Evolutionary conservation across 192 early-diverging fungal genomes (phyloP).

Genomic region (Coemansia umbellata): DNA sequence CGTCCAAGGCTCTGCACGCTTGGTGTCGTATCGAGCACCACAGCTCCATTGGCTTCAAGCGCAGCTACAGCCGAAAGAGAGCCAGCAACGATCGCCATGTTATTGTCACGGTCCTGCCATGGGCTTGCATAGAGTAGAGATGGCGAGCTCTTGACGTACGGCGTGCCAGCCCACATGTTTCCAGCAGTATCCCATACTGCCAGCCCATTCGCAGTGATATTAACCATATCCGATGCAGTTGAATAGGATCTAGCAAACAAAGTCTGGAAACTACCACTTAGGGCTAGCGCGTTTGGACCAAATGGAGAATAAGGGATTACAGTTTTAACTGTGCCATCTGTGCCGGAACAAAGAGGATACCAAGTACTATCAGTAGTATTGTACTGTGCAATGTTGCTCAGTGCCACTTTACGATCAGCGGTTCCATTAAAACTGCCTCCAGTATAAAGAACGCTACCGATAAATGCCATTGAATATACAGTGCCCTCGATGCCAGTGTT

Average conservation of each 20-base stretch:
- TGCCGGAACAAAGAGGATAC: constrained; percentile 42
- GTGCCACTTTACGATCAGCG: constrained; percentile 11
- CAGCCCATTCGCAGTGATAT: constrained; percentile 11
- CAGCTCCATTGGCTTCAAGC: constrained; percentile 30
- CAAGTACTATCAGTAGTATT: constrained; percentile 39
- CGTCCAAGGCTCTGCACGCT: constrained; percentile 28
- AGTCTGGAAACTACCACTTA: constrained; percentile 26
- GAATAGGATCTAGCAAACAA: constrained; percentile 3
- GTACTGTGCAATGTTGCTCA: constrained; percentile 39
- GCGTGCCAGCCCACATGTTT: constrained; percentile 31
- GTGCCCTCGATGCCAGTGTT: constrained; percentile 29
- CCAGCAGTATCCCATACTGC: constrained; percentile 39
- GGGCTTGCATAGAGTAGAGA: constrained; percentile 23
- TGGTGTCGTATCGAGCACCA: constrained; percentile 21
- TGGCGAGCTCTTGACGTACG: constrained; percentile 27
- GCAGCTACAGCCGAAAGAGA: constrained; percentile 37
- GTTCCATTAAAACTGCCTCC: constrained; percentile 48
- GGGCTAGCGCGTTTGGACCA: constrained; percentile 22
- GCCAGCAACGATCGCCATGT: constrained; percentile 36
- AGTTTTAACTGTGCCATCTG: constrained; percentile 48
- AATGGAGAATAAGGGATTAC: constrained; percentile 48
- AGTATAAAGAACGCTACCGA: constrained; percentile 25
- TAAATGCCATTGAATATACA: constrained; percentile 30
- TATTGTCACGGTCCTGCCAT: constrained; percentile 14
- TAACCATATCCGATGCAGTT: neutral